Base-by-base conservation (phyloP, 306 rosid species). In the Purshia tridentata region DNA sequence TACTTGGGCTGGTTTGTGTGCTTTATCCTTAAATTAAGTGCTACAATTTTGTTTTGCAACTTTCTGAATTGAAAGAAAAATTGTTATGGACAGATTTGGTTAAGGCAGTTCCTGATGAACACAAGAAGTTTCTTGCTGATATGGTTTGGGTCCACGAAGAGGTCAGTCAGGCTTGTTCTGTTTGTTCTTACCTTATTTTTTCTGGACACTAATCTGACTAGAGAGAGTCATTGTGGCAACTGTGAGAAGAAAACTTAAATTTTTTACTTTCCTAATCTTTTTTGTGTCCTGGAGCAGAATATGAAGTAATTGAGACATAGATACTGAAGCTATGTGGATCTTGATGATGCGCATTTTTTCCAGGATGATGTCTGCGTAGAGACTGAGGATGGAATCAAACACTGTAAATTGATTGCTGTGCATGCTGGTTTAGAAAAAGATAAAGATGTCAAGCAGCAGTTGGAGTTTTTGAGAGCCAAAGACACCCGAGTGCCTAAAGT, bases 141-240 rank as follows among this genome's bases (percentile, higher is more conserved):
- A 60, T 91, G 89, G 89, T 84, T 62, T 94, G 96, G 97, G 96
- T 94, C 68, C 97, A 94, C 52, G 98, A 89, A 83, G 95, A 94
- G 98, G 98, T 86, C 52, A 52, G 82, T 86, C 52, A 52, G 82
- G 49, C 59, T 75, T 74, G 44, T 68, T 72, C 57, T 70, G 29
- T 68, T 73, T 74, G 37, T 69, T 62, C 63, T 77, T 45, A 15
- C 18, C 59, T 55, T 69, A 29, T 1, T 29, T 6, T 20, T 52
- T 59, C 11, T n/a, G 3, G 18, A 49, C 40, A 49, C 70, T 23
- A 14, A 37, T 11, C 4, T 45, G 1, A 6, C 22, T 54, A 9
- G 55, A 47, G 47, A 9, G 55, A 47, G 47, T 6, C 22, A 0
- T 6, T 9, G 18, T n/a, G 20, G 14, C 2, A 41, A 16, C 8